Conservation (phyloP, 1,284 basidiomycete species). For the Leccinum solheimii region DNA sequence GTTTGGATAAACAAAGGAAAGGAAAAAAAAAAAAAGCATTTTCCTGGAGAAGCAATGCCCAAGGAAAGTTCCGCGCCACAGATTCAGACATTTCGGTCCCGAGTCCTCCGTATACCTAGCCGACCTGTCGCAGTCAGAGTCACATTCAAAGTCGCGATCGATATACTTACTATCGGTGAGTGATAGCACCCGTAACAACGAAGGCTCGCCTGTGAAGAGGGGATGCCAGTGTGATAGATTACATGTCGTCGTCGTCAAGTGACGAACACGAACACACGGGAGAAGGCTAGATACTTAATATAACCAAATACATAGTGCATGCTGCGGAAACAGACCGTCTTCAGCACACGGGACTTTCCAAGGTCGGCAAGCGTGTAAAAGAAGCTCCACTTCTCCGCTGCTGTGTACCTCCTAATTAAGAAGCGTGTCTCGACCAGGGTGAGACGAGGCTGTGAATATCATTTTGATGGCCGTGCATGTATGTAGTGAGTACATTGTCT, state of each 20-base stretch:
- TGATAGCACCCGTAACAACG: background rate
- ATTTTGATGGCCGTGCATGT: background rate
- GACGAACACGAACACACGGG: background rate
- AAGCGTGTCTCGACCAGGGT: background rate
- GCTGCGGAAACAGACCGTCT: background rate
- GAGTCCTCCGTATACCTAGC: background rate
- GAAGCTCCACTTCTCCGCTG: background rate
- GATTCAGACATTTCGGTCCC: background rate
- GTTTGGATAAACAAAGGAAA: background rate
- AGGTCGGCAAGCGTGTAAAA: background rate
- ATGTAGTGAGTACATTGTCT: background rate
- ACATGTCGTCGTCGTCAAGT: background rate
- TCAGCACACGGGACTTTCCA: background rate
- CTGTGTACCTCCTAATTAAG: background rate
- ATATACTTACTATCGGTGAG: too few species aligned
- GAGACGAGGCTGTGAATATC: background rate
- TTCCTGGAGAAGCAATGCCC: background rate
- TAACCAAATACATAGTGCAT: background rate
- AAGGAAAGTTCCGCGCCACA: background rate
- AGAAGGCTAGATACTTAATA: background rate
- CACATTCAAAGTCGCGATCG: background rate
- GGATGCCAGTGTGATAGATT: too few species aligned
- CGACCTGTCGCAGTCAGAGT: too few species aligned
- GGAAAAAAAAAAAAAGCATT: background rate
- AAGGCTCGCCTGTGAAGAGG: background rate